Percentiles rank a stretch among this genome's conserved stretches.
Conservation (phyloP, 2,329 filamentous ascomycete genomes). For the Canariomyces notabilis region DNA sequence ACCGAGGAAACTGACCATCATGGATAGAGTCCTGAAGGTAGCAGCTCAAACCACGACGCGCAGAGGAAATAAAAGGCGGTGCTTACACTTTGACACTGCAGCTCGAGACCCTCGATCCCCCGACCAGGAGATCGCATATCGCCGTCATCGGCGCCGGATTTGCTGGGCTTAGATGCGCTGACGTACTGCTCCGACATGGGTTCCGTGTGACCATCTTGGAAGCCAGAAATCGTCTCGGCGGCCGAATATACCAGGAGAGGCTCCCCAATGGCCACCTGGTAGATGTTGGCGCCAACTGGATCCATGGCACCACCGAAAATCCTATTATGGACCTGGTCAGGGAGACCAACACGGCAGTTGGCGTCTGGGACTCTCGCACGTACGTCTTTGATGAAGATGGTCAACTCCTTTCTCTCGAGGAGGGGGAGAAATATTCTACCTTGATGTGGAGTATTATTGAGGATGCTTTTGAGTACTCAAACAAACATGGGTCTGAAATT, state of each 20-base stretch:
- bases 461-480: slow-evolving; percentile 62
- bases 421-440: slow-evolving; percentile 44
- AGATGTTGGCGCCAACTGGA: slow-evolving; percentile 73
- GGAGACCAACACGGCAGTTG: slow-evolving; percentile 49
- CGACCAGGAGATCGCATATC: slow-evolving; percentile 44
- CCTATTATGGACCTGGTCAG: slow-evolving; percentile 63
- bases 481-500: slow-evolving; percentile 48
- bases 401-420: slow-evolving; percentile 39
- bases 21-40: slow-evolving; percentile 22
- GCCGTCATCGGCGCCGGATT: slow-evolving; percentile 67
- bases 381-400: slow-evolving; percentile 55
- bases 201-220: slow-evolving; percentile 66
- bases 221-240: slow-evolving; percentile 61
- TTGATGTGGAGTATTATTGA: slow-evolving; percentile 65
- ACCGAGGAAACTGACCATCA: slow-evolving; percentile 15
- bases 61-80: not conserved
- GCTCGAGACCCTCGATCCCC: slow-evolving; percentile 16
- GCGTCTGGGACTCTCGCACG: slow-evolving; percentile 47
- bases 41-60: not conserved
- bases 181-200: slow-evolving; percentile 59
- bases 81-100: slow-evolving; percentile 12
- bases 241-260: slow-evolving; percentile 52
- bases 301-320: slow-evolving; percentile 67
- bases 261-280: slow-evolving; percentile 45
- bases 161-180: slow-evolving; percentile 65